Base-by-base conservation (phyloP, 202 grass and related monocot species). In the Setaria italica region DNA sequence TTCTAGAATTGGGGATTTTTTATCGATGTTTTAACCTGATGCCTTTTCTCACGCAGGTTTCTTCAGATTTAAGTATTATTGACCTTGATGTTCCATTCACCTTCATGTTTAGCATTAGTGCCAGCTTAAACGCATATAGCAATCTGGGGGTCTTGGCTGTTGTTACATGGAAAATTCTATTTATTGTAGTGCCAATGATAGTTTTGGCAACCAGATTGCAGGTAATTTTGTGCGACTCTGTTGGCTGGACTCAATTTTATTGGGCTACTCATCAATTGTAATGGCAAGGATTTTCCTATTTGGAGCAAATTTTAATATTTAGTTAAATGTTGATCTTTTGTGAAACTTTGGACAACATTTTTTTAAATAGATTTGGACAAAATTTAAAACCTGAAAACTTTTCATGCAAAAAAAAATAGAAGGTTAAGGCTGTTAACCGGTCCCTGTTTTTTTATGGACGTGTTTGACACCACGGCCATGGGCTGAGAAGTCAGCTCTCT, bases 91-190 rank as follows among this genome's bases (percentile, higher is more conserved):
- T 99, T 86, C 96, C 93, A 19, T 99, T 99, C 30, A 48, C 15
- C 73, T 90, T 99, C 58, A 84, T 91, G 74, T 89, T 85, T 80
- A 92, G 85, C 82, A 11, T 80, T 49, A 62, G 84, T 78, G 75
- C 93, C 74, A 94, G 88, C 70, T 11, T 99, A 84, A 91, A 88
- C 91, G 79, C 76, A 75, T 99, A 87, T 72, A 90, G 91, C 79
- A 95, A 92, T 85, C 82, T 99, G 34, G 96, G 91, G 34, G 88
- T 99, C 50, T 89, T 99, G 75, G 86, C 86, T 80, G 76, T 92
- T 85, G 90, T 99, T 80, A 95, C 96, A 65, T 99, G 93, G 96
- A 84, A 95, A 89, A 82, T 99, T 83, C 74, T 99, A 67, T 95
- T 94, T 70, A 64, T 99, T 51, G 72, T 86, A 0, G 70, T 94